Base-by-base conservation (phyloP, 129 eudicot species). In the Deinandra increscens region DNA sequence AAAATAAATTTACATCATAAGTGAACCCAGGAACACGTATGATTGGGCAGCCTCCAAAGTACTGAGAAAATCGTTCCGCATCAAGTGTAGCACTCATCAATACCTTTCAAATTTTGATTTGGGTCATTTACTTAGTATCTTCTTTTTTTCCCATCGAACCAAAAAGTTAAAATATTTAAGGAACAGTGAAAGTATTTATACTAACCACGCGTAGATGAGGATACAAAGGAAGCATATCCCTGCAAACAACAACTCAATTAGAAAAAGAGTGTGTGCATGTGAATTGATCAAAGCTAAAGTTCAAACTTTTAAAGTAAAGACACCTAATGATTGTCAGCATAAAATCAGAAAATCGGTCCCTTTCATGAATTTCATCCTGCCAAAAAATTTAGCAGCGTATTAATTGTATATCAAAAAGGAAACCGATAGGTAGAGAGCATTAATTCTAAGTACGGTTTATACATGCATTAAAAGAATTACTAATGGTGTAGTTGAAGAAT, bases 311-410 rank as follows among this genome's bases (percentile, higher is more conserved):
- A 11, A 72, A 41, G 54, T 17, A 19, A 60, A 56, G 76, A 75
- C 56, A 94, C 99, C 96, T 94, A 79, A 94, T 78, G 44, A 94
- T 85, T 74, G 99, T 83, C 18, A 94, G 89, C 93, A 89, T 83
- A 62, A 94, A 85, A 80, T 94, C 99, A 33, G 97, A 85, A 72
- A 79, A 94, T 49, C 96, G 93, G 70, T 94, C 99, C 70, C 99
- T 83, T 78, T 94, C 99, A 73, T 94, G 99, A 77, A 94, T 94
- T 80, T 94, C 99, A 80, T 94, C 99, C 99, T 94, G 68, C 84
- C 70, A 80, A 82, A 50, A 19, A 19, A 48, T 37, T 34, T 22
- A 50, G 31, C 29, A 6, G 50, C 42, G 13, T 23, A 55, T 72
- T 3, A 36, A 36, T 36, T 26, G 31, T 26, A 26, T 26, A 26